These are phyloP conservation scores for Irpex sp. DNA, from an alignment of 1,284 basidiomycete genomes.

Conservation along the genomic window DNA sequence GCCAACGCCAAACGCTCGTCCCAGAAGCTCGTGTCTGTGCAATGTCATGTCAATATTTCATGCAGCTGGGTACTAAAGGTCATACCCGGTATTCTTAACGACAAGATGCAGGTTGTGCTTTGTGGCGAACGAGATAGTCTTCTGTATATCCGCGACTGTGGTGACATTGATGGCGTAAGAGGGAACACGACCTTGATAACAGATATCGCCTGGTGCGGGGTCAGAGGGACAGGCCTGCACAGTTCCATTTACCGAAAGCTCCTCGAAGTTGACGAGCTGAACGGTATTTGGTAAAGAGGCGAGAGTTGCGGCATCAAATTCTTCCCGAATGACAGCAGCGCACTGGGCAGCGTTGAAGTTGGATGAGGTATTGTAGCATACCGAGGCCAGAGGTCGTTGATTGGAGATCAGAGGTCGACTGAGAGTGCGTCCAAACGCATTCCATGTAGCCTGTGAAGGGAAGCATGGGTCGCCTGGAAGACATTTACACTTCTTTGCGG, in stretches of 20 bases:
- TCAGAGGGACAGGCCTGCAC: conserved; percentile 40
- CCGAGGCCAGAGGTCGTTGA: neutral
- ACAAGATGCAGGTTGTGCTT: conserved; percentile 38
- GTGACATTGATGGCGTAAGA: conserved; percentile 40
- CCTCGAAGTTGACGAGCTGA: neutral
- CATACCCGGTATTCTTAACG: conserved; percentile 45
- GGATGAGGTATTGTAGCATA: neutral
- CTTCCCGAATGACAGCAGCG: neutral
- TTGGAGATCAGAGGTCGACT: neutral
- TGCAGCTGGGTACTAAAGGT: too few relatives aligned
- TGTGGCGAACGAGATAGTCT: conserved; percentile 37
- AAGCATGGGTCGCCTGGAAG: neutral
- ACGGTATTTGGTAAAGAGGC: neutral
- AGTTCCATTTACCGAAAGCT: conserved; percentile 30
- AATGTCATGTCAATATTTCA: neutral
- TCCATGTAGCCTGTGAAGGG: neutral
- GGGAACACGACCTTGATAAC: conserved; percentile 42
- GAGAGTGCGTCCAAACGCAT: neutral
- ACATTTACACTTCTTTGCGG: neutral
- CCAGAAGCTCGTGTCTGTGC: conserved; percentile 21
- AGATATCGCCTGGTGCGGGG: conserved; percentile 33
- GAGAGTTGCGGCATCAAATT: neutral
- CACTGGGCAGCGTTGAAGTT: neutral
- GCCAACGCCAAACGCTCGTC: conserved; percentile 19
- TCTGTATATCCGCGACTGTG: conserved; percentile 32